Conservation (phyloP, 1,139 yeast species). For the Taphrina deformans region DNA sequence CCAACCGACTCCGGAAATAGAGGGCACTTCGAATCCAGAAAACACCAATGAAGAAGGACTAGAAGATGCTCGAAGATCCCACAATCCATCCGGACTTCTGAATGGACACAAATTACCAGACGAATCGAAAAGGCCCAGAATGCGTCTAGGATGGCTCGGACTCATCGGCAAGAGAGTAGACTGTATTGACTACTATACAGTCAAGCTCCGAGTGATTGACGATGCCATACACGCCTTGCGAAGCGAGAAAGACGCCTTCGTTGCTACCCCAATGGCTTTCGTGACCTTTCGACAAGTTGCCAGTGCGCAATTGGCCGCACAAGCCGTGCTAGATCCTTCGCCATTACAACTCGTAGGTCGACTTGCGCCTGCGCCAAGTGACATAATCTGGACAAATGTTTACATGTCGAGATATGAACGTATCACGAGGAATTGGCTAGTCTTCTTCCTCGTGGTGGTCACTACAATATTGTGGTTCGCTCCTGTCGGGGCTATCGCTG, state of each 20-base stretch:
- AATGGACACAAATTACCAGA: constrained; percentile 7
- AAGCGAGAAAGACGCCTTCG: constrained; percentile 46
- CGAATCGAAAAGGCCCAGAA: constrained; percentile 48
- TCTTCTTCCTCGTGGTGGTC: constrained; percentile 64
- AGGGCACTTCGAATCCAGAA: not conserved
- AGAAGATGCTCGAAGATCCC: not conserved
- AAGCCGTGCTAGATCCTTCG: constrained; percentile 78
- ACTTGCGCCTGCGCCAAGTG: constrained; percentile 86
- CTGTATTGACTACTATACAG: constrained; percentile 62
- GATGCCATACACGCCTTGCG: constrained; percentile 56
- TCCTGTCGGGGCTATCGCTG: constrained; percentile 73
- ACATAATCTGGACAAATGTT: constrained; percentile 76
- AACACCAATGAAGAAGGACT: not conserved
- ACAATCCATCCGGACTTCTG: constrained; percentile 6
- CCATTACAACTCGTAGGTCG: constrained; percentile 69
- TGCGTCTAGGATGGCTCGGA: constrained; percentile 53
- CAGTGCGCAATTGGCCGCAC: constrained; percentile 87
- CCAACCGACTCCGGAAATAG: constrained; percentile 14
- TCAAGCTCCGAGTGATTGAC: constrained; percentile 59
- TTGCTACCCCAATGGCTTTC: constrained; percentile 60
- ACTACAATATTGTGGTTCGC: constrained; percentile 66
- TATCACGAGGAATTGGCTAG: constrained; percentile 58
- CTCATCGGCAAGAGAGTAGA: constrained; percentile 62
- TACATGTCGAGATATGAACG: constrained; percentile 61
- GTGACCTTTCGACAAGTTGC: constrained; percentile 83